Conservation (phyloP, 352 stramenopile genomes). For the Pythium biforme region DNA sequence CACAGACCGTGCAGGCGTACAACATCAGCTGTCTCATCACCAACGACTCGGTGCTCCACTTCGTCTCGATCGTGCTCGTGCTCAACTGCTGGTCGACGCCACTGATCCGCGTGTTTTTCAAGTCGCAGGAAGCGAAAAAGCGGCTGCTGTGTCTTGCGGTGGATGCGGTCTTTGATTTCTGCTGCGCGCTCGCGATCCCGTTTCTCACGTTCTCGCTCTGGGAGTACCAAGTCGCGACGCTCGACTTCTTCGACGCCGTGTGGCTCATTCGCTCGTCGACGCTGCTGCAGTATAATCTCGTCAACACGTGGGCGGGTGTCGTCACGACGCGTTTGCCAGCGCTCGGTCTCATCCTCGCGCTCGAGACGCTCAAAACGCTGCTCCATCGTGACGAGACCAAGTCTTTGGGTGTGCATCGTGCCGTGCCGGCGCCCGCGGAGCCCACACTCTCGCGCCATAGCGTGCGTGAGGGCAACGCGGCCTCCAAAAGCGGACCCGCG, state of each 20-base stretch:
- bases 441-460: not conserved
- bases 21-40: conserved; percentile 26
- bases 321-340: conserved; percentile 24
- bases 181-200: conserved; percentile 29
- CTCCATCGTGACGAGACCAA: conserved; percentile 12
- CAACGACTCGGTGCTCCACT: conserved; percentile 25
- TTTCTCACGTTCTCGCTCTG: conserved; percentile 27
- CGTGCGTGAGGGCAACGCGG: not conserved
- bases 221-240: conserved; percentile 24
- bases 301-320: conserved; percentile 24
- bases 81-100: conserved; percentile 31
- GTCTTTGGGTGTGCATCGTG: not conserved
- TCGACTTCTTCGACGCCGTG: conserved; percentile 25
- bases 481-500: not conserved
- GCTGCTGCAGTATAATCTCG: conserved; percentile 26
- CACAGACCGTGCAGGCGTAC: conserved; percentile 26
- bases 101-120: conserved; percentile 10
- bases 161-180: conserved; percentile 31
- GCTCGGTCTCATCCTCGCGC: conserved; percentile 18
- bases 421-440: not conserved
- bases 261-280: conserved; percentile 28
- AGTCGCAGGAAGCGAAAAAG: conserved; percentile 17
- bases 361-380: conserved; percentile 25
- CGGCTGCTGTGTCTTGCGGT: conserved; percentile 25
- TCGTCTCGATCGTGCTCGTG: conserved; percentile 23